These are phyloP conservation scores for Cystobasidiopsis lactophilus DNA, from an alignment of 768 basidiomycete genomes.

Conservation along the genomic window DNA sequence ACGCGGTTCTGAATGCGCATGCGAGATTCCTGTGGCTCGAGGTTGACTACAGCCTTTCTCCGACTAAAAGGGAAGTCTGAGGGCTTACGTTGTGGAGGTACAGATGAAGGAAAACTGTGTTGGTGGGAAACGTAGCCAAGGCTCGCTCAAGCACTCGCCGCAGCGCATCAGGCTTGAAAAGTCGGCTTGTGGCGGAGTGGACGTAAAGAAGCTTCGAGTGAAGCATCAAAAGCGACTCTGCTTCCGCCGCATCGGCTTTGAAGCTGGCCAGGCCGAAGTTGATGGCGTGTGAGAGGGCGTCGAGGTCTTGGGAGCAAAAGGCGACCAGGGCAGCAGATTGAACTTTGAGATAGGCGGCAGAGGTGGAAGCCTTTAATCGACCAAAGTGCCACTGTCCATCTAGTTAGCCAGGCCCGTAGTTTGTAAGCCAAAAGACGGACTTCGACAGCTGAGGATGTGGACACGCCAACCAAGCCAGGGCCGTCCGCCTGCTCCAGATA, in stretches of 20 bases:
- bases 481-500: not conserved
- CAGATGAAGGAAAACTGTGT: constrained; percentile 25
- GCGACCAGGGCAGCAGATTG: constrained; percentile 19
- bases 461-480: not conserved
- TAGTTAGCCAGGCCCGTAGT: constrained; percentile 4
- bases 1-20: constrained; percentile 25
- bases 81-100: constrained; percentile 23
- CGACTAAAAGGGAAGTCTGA: not conserved
- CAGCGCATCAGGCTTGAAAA: constrained; percentile 19
- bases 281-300: constrained; percentile 13
- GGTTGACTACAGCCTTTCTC: not conserved
- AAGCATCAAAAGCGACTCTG: constrained; percentile 22
- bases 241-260: constrained; percentile 12
- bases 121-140: constrained; percentile 23
- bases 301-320: constrained; percentile 20
- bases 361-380: constrained; percentile 8
- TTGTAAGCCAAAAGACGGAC: not conserved
- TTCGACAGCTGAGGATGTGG: not conserved
- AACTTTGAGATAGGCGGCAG: constrained; percentile 7
- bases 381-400: constrained; percentile 8
- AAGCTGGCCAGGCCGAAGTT: constrained; percentile 16
- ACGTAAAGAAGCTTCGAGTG: constrained; percentile 21
- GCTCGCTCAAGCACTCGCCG: constrained; percentile 23
- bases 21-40: constrained; percentile 6
- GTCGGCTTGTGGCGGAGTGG: constrained; percentile 12